Percentiles rank a stretch among this genome's conserved stretches.
These are phyloP conservation scores for Clonostachys rhizophaga DNA, from an alignment of 2,329 filamentous ascomycete genomes.

Conservation along the genomic window DNA sequence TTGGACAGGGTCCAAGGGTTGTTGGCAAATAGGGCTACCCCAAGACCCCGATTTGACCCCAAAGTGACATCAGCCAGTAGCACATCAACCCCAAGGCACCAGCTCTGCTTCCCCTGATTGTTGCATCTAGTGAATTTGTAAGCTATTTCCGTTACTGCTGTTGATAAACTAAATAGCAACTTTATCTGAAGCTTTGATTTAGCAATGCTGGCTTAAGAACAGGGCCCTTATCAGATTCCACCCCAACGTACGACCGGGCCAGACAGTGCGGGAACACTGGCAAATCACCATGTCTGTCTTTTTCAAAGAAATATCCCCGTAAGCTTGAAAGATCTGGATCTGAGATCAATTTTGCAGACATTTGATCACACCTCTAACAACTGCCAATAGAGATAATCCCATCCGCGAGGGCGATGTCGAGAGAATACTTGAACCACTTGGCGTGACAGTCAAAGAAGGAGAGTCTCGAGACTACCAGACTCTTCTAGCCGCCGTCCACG, in stretches of 20 bases:
- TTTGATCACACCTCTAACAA: too few relatives aligned
- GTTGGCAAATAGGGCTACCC: too few relatives aligned
- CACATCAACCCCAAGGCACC: too few relatives aligned
- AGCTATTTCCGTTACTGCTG: too few relatives aligned
- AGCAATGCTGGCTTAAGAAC: too few relatives aligned
- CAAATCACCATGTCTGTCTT: conserved; percentile 26
- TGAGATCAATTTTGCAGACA: neutral
- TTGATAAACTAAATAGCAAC: too few relatives aligned
- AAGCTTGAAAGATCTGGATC: conserved; percentile 3
- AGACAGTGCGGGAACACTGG: neutral
- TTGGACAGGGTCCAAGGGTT: too few relatives aligned
- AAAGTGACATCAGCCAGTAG: too few relatives aligned
- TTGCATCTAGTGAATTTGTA: too few relatives aligned
- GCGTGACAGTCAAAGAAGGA: conserved; percentile 24
- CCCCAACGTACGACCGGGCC: neutral
- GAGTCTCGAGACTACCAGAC: conserved; percentile 38
- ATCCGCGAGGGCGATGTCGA: conserved; percentile 31
- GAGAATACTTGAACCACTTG: conserved; percentile 23
- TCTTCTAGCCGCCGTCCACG: conserved; percentile 44
- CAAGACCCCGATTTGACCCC: too few relatives aligned
- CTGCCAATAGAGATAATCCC: conserved; percentile 25
- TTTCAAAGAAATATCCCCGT: conserved; percentile 29
- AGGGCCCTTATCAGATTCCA: neutral
- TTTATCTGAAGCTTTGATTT: too few relatives aligned
- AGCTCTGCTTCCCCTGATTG: too few relatives aligned